Conservation (phyloP, 2,329 filamentous ascomycete genomes). For the Cytospora leucostoma region DNA sequence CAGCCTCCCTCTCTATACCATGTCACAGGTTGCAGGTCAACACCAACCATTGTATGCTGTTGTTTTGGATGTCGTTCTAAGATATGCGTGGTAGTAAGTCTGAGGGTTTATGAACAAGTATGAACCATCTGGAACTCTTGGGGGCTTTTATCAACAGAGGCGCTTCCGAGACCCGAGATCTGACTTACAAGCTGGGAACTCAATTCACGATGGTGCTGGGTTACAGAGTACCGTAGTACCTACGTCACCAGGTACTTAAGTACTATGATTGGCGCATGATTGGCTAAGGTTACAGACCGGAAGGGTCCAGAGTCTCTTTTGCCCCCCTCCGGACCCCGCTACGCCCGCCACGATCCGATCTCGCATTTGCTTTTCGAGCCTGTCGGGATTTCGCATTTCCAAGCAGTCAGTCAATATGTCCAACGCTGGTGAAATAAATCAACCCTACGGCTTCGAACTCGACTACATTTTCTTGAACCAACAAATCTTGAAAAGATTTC, state of each 20-base stretch:
- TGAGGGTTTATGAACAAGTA: neutral
- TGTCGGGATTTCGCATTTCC: constrained; percentile 25
- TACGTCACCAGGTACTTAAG: neutral
- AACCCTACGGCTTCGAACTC: neutral
- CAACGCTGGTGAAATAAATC: constrained; percentile 9
- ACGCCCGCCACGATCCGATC: constrained; percentile 19
- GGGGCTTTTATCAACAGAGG: neutral
- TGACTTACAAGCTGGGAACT: neutral
- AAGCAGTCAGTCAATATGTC: constrained; percentile 15
- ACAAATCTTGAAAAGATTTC: neutral
- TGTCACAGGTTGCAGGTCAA: neutral
- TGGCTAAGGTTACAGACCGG: neutral
- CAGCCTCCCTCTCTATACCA: neutral
- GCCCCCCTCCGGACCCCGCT: too few species aligned
- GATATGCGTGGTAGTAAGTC: neutral
- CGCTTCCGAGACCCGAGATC: neutral
- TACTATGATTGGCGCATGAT: constrained; percentile 2
- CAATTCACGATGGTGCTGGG: neutral
- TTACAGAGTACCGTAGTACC: neutral
- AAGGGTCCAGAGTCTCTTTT: neutral
- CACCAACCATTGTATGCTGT: constrained; percentile 17
- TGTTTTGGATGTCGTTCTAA: neutral
- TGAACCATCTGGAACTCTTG: neutral
- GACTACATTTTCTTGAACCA: neutral
- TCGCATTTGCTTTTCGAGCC: constrained; percentile 24